Conservation (phyloP, 2,329 filamentous ascomycete genomes). For the Fusarium lateritium region DNA sequence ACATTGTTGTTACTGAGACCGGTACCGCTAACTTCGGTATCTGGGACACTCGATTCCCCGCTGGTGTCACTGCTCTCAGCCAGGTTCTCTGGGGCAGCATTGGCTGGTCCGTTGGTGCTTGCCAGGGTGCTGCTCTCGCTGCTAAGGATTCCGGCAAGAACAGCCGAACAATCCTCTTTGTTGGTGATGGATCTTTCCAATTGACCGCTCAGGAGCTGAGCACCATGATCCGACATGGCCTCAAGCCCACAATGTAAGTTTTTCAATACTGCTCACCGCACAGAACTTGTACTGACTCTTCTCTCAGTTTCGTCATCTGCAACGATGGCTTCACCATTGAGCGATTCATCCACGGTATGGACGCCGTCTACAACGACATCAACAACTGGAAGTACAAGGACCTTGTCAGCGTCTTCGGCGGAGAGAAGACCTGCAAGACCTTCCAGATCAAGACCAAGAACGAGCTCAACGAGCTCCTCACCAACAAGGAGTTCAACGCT, state of each 20-base stretch:
- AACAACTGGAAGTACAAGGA: conserved; percentile 80
- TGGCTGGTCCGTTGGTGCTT: conserved; percentile 72
- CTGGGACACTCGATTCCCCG: conserved; percentile 86
- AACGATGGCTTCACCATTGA: conserved; percentile 94
- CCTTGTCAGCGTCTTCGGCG: conserved; percentile 78
- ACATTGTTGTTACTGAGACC: conserved; percentile 89
- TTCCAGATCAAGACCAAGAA: conserved; percentile 78
- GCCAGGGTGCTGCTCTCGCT: conserved; percentile 79
- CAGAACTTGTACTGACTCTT: conserved; percentile 38
- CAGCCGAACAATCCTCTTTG: conserved; percentile 83
- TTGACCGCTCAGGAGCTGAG: conserved; percentile 87
- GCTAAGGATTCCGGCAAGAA: conserved; percentile 73
- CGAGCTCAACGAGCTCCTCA: conserved; percentile 76
- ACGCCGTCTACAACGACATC: conserved; percentile 86
- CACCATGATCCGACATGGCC: conserved; percentile 82
- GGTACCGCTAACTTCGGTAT: conserved; percentile 92
- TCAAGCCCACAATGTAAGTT: conserved; percentile 82
- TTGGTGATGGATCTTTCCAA: conserved; percentile 91
- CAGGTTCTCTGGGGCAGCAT: conserved; percentile 83
- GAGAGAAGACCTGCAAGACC: conserved; percentile 70
- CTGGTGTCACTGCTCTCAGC: conserved; percentile 82
- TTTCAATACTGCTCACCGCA: not conserved
- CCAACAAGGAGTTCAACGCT: conserved; percentile 73
- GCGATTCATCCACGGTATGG: conserved; percentile 87
- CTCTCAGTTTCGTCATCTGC: conserved; percentile 80